phyloP scores from a whole-genome alignment of 2,329 filamentous ascomycete species.

The Exophiala alcalophila region DNA sequence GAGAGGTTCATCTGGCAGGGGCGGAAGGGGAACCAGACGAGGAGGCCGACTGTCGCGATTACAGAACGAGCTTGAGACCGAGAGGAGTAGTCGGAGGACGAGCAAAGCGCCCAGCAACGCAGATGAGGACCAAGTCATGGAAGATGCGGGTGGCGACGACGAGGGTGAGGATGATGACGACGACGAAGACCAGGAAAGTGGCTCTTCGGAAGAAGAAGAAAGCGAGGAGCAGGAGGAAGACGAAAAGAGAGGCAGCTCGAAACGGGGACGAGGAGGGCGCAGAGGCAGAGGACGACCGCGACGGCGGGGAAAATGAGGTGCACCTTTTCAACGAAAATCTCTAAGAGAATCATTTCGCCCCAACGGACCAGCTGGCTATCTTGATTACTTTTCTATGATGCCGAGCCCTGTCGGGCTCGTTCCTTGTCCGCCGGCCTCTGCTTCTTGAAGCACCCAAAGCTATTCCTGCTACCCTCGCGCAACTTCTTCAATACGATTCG shows the following conservation, averaged over 20 bases:
- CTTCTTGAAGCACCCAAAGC: constrained; percentile 83
- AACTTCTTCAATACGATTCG: constrained; percentile 79
- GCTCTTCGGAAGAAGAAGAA: constrained; percentile 39
- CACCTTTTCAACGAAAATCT: no score
- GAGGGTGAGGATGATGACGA: constrained; percentile 40
- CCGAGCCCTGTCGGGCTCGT: constrained; percentile 14
- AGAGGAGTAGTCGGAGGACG: constrained; percentile 29
- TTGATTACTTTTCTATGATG: no score
- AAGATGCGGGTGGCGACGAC: constrained; percentile 37
- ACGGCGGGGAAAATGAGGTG: constrained; percentile 39
- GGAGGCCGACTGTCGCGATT: constrained; percentile 39
- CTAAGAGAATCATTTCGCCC: no score
- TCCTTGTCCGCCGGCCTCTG: constrained; percentile 42
- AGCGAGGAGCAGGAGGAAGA: constrained; percentile 38
- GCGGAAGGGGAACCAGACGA: constrained; percentile 31
- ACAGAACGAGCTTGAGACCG: constrained; percentile 39
- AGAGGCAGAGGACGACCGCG: constrained; percentile 47
- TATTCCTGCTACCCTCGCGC: constrained; percentile 74
- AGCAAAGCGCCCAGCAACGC: constrained; percentile 35
- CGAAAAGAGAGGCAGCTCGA: constrained; percentile 16
- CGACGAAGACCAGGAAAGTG: constrained; percentile 38
- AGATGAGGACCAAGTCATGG: constrained; percentile 36
- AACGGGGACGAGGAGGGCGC: constrained; percentile 7
- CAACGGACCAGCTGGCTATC: no score
- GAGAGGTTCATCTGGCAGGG: constrained; percentile 27